phyloP scores from a whole-genome alignment of 441 rosid genomes.

The Metrosideros polymorpha region DNA sequence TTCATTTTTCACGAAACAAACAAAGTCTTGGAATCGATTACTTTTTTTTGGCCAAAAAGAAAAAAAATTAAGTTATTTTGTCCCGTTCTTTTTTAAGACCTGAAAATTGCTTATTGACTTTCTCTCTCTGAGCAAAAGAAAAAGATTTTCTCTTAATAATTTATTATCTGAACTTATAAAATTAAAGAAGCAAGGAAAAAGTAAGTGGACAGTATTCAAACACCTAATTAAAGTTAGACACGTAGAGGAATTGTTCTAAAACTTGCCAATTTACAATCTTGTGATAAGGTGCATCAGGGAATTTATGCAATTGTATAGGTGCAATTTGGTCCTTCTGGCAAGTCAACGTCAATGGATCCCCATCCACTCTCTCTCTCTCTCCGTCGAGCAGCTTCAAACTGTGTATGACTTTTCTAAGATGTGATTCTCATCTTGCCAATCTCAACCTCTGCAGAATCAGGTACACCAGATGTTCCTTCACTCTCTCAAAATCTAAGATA shows the following conservation, averaged over 20 bases:
- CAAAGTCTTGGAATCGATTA: no score
- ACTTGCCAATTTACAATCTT: background rate
- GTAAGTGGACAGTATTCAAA: background rate
- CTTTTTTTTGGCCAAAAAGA: no score
- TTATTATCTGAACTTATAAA: no score
- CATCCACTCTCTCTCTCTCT: fast-evolving
- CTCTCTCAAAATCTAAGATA: background rate
- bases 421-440: background rate
- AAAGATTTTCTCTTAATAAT: no score
- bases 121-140: no score
- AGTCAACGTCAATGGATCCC: background rate
- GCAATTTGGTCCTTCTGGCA: background rate
- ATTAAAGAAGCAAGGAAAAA: background rate
- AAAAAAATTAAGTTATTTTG: no score
- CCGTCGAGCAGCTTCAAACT: fast-evolving
- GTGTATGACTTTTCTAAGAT: background rate
- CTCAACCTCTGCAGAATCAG: background rate
- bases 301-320: background rate
- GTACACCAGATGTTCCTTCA: background rate
- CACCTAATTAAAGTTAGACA: background rate
- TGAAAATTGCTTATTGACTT: background rate
- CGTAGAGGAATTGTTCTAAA: background rate
- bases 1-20: no score
- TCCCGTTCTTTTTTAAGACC: no score
- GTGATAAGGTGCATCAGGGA: background rate